Conservation (phyloP, 2,329 filamentous ascomycete genomes). For the Diaporthe aspalathi region DNA sequence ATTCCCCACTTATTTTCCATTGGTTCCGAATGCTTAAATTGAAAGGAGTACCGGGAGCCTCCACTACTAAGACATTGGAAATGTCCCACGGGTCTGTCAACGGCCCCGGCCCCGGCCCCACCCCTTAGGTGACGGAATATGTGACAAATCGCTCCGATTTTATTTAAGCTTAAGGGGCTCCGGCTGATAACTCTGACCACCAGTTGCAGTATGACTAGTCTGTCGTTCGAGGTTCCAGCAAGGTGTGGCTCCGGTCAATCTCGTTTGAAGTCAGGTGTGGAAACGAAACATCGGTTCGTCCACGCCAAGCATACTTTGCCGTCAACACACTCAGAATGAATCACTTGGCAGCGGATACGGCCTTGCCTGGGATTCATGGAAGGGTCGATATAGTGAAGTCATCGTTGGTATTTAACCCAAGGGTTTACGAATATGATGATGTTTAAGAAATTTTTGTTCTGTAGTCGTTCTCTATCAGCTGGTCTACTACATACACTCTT, state of each 20-base stretch:
- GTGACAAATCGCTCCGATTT: background rate
- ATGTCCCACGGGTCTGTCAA: background rate
- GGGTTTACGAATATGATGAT: background rate
- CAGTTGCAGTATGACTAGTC: conserved; percentile 2
- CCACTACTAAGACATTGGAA: background rate
- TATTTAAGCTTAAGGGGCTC: conserved; percentile 1
- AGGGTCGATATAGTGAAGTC: background rate
- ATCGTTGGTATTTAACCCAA: background rate
- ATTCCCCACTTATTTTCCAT: conserved; percentile 10
- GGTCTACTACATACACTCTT: background rate
- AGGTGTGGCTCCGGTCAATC: background rate
- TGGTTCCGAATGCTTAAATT: conserved; percentile 17
- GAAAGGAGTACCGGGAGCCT: background rate
- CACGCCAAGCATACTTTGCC: background rate
- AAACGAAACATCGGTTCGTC: conserved; percentile 13
- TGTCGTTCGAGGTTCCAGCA: background rate
- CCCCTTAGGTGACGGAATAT: background rate
- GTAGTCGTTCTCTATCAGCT: background rate
- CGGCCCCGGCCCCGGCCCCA: background rate
- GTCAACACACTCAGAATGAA: background rate
- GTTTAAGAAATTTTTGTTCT: background rate
- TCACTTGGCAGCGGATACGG: conserved; percentile 4
- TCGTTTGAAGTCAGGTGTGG: background rate
- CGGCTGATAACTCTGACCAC: background rate
- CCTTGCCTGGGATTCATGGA: background rate